These are phyloP conservation scores for Neospermospora avenae DNA, from an alignment of 2,329 filamentous ascomycete genomes.

Conservation along the genomic window DNA sequence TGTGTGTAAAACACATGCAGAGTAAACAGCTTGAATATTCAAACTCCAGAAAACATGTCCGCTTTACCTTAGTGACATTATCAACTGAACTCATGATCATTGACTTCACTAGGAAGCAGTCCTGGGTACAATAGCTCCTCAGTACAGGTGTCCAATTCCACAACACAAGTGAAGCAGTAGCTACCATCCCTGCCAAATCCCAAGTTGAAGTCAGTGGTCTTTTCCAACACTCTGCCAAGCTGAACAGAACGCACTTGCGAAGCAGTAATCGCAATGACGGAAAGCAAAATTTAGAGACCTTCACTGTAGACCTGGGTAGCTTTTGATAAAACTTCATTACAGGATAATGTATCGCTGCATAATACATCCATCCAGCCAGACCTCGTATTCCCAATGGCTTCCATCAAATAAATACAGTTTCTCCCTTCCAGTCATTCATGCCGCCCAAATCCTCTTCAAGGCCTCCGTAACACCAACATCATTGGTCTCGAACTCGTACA, in stretches of 20 bases:
- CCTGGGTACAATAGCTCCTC: too few relatives aligned
- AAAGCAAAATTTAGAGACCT: neutral
- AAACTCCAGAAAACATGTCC: too few relatives aligned
- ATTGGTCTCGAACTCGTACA: slow-evolving; percentile 99
- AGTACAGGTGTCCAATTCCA: too few relatives aligned
- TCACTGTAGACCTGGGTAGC: neutral
- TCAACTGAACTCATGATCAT: too few relatives aligned
- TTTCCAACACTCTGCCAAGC: neutral
- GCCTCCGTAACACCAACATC: slow-evolving; percentile 92
- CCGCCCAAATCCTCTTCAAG: slow-evolving; percentile 85
- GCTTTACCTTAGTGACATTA: too few relatives aligned
- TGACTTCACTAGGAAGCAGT: too few relatives aligned
- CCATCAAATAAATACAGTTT: slow-evolving; percentile 9
- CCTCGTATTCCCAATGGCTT: neutral
- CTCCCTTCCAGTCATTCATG: slow-evolving; percentile 43
- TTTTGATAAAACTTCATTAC: slow-evolving; percentile 5
- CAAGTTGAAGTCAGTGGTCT: neutral
- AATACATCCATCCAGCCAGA: slow-evolving; percentile 1
- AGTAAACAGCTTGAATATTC: too few relatives aligned
- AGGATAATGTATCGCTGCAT: slow-evolving; percentile 10
- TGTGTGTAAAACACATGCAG: too few relatives aligned
- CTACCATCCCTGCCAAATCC: neutral
- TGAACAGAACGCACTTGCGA: neutral
- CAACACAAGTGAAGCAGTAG: too few relatives aligned
- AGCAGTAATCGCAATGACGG: neutral